Base-by-base conservation (phyloP, 768 basidiomycete genomes). In the Daedaleopsis nitida region DNA sequence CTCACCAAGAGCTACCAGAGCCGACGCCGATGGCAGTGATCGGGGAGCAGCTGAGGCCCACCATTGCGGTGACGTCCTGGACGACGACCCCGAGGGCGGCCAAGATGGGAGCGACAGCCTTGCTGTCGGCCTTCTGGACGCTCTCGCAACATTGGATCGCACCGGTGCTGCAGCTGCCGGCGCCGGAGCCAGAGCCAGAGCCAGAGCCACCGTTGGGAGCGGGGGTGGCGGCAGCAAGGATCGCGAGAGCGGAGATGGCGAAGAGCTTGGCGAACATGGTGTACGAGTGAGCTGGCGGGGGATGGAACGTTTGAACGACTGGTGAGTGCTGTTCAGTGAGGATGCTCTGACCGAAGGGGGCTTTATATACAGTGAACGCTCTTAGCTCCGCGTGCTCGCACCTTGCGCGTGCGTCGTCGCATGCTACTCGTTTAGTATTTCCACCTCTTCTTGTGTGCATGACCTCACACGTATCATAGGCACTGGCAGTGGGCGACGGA, bases 181-280 rank as follows among this genome's bases (percentile, higher is more conserved):
- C 27, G 27, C 27, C 27, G 27, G 27, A 32, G 27, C 27, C 27
- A 7, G 27, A 32, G 27, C 27, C 27, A 17, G 51, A 35, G 17
- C 21, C 16, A 10, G 51, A 27, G 32, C 43, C 32, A 2, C 27
- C 42, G 51, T 35, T 35, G 43, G 43, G 27, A 11, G 43, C 55
- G 43, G 55, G 37, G 55, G 55, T 56, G 55, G 55, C 55, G 55
- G 44, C 55, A 42, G 55, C 55, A 56, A 56, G 55, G 55, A 47
- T 45, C 19, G 52, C 52, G 52, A 53, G 52, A 21, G 43, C 17
- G 55, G 43, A 19, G 23, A 56, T 7, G 55, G 43, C 23, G 16
- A 47, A 17, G 55, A 56, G 27, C 43, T 23, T 56, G 44, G 55
- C 12, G 55, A 32, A 35, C 44, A 35, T 47, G 52, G 52, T 53